Conservation (phyloP, 805 yeast species). For the Yamadazyma endophytica region DNA sequence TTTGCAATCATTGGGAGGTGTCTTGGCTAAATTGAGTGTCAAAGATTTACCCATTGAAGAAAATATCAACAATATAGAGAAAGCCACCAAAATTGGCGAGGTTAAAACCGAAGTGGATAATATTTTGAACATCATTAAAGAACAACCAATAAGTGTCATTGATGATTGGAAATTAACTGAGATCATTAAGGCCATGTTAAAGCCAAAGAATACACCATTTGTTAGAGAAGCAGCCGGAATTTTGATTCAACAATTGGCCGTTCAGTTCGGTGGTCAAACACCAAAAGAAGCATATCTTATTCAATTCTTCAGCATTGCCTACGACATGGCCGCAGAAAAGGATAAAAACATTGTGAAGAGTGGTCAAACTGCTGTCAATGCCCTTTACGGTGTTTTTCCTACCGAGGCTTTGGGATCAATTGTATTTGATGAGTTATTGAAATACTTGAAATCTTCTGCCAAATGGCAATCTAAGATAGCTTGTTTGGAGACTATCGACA, state of each 20-base stretch:
- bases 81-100: conserved; percentile 49
- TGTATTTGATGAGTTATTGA: conserved; percentile 56
- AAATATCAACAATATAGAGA: conserved; percentile 47
- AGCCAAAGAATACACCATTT: conserved; percentile 68
- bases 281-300: conserved; percentile 75
- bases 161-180: conserved; percentile 64
- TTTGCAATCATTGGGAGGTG: conserved; percentile 65
- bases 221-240: conserved; percentile 75
- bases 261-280: conserved; percentile 59
- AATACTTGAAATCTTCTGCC: conserved; percentile 73
- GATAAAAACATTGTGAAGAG: conserved; percentile 82
- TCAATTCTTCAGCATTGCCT: conserved; percentile 57
- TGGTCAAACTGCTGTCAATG: conserved; percentile 74
- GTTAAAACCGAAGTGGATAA: conserved; percentile 51
- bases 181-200: conserved; percentile 59
- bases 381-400: conserved; percentile 67
- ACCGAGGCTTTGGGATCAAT: conserved; percentile 74
- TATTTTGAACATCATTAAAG: conserved; percentile 49
- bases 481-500: conserved; percentile 70
- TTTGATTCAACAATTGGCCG: conserved; percentile 53
- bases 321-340: conserved; percentile 79
- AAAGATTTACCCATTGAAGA: conserved; percentile 64
- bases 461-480: conserved; percentile 91
- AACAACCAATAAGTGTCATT: conserved; percentile 40
- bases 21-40: conserved; percentile 56